Base-by-base conservation (phyloP, 768 basidiomycete species). In the Mycena metata region DNA sequence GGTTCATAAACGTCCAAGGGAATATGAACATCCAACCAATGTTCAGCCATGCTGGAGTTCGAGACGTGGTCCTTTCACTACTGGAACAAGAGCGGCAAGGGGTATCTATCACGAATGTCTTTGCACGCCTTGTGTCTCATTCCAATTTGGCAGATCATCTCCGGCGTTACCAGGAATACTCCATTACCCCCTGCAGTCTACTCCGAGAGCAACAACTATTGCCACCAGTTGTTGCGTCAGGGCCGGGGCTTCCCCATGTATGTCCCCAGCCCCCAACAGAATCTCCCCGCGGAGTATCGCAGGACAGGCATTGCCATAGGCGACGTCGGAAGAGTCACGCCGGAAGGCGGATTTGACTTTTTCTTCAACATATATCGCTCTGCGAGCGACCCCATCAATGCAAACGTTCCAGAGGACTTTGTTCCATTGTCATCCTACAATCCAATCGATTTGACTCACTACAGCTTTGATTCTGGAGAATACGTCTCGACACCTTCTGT, bases 361-460 rank as follows among this genome's bases (percentile, higher is more conserved):
- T 74, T 81, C 36, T 82, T 82, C 71, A 80, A 80, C 62, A 66
- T 80, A n/a, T 78, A 74, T 36, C 57, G 74, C 3, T 69, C 78
- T 43, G 30, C 49, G 24, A 49, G 45, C 41, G 51, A 77, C 58
- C 75, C 76, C 42, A 66, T 79, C 52, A 73, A 80, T 41, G 55
- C 33, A 5, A 65, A 65, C 7, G 75, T 80, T 24, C 79, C 81
- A 0, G 72, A 66, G 1, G 71, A 67, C 30, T 80, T 80, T 41
- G 62, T 8, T n/a, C 73, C 67, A 1, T 21, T 71, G 13, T 11
- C 10, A 2, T 15, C 23, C 1, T 39, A 26, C 52, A 7, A 46
- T 30, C n/a, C 23, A 26, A 12, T 64, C 36, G 43, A 47, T 26
- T 6, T 71, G 52, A 23, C 15, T 43, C 5, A 19, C 17, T 21